A percentile compares a stretch with the other conserved stretches of the same genome.
phyloP scores from a whole-genome alignment of 441 rosid genomes.

The Adansonia grandidieri region DNA sequence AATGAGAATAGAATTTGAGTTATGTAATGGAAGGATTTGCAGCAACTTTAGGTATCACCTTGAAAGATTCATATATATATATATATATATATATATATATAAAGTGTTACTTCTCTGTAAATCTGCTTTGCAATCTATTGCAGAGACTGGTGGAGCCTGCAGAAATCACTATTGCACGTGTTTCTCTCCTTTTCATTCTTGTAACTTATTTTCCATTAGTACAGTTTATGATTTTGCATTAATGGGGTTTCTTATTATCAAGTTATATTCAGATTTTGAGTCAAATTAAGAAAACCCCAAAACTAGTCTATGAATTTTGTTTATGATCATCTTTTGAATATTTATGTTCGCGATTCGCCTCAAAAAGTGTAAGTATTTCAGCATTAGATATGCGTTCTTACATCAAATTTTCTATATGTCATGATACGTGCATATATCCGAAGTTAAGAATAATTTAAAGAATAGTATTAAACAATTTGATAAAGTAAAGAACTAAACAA shows the following conservation, averaged over 20 bases:
- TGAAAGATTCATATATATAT: not conserved
- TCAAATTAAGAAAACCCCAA: not conserved
- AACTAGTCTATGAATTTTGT: not conserved
- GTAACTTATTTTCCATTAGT: not conserved
- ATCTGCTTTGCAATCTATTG: not conserved
- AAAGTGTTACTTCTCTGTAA: not conserved
- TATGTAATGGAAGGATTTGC: constrained; percentile 7
- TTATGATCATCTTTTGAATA: not conserved
- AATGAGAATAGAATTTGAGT: constrained; percentile 4
- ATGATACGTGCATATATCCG: too few relatives aligned
- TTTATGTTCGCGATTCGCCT: not conserved
- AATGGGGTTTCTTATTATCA: not conserved
- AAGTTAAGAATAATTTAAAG: not conserved
- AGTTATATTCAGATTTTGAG: not conserved
- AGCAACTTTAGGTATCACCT: not conserved
- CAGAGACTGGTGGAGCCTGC: not conserved
- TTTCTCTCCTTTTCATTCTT: not conserved
- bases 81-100: too few relatives aligned
- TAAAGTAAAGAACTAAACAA: not conserved
- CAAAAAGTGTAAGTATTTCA: not conserved
- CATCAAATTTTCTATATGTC: not conserved
- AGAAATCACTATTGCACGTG: not conserved
- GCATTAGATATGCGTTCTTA: not conserved
- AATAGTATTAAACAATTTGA: too few relatives aligned
- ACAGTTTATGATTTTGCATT: not conserved